Evolutionary conservation across 768 basidiomycete species (phyloP).

Genomic region (Russula emetica): DNA sequence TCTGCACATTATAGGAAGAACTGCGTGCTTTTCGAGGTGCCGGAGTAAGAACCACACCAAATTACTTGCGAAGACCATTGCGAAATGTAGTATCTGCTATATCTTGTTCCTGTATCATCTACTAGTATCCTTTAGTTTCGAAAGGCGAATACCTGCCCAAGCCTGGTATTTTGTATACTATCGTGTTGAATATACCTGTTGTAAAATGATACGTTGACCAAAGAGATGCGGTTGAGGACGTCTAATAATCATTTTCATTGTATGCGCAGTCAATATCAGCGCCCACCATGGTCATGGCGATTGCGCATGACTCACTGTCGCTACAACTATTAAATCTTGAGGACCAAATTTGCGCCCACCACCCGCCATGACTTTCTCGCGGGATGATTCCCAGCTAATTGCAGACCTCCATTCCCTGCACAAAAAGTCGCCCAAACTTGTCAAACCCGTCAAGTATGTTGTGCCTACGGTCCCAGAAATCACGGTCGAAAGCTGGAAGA

Average conservation of each 20-base stretch:
- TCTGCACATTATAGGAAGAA: conserved; percentile 34
- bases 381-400: conserved; percentile 58
- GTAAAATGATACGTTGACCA: too few species aligned
- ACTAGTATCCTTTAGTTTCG: background rate
- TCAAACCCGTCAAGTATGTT: conserved; percentile 52
- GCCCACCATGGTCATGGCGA: too few species aligned
- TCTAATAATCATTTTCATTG: conserved; percentile 27
- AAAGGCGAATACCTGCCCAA: too few species aligned
- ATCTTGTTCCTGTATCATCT: background rate
- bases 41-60: conserved; percentile 11
- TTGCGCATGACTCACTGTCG: too few species aligned
- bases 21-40: conserved; percentile 37
- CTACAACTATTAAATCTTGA: too few species aligned
- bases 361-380: conserved; percentile 31
- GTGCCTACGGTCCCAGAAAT: conserved; percentile 55
- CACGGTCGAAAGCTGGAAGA: conserved; percentile 83
- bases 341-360: too few species aligned
- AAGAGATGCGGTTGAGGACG: too few species aligned
- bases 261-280: too few species aligned
- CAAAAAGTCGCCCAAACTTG: conserved; percentile 56
- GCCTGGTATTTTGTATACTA: background rate
- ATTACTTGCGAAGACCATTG: background rate
- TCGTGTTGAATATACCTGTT: background rate
- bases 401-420: conserved; percentile 51
- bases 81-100: background rate